phyloP scores from a whole-genome alignment of 352 stramenopile species.

The Globisporangium alternatum region DNA sequence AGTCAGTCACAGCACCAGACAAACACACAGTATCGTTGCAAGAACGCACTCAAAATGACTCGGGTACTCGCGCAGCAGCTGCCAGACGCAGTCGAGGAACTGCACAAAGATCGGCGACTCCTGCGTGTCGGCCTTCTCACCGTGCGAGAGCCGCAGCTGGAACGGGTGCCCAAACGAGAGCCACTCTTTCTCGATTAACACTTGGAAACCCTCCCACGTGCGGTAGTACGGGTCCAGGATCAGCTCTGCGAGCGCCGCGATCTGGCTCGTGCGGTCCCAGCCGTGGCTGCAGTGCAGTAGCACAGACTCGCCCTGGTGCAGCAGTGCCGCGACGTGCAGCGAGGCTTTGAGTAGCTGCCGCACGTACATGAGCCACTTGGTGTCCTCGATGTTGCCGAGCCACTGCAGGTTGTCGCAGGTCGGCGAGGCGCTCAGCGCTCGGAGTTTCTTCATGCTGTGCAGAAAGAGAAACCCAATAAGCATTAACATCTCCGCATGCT shows the following conservation, averaged over 20 bases:
- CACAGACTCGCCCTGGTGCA: conserved; percentile 86
- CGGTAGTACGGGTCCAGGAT: conserved; percentile 79
- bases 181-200: conserved; percentile 86
- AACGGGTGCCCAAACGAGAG: conserved; percentile 81
- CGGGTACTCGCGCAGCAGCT: conserved; percentile 91
- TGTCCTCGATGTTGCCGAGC: conserved; percentile 92
- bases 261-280: conserved; percentile 91
- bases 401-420: conserved; percentile 92
- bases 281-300: conserved; percentile 84
- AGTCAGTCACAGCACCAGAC: too few relatives aligned
- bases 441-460: conserved; percentile 73
- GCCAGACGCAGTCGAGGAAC: conserved; percentile 81
- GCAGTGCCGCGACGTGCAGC: conserved; percentile 88
- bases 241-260: conserved; percentile 64
- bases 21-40: neutral
- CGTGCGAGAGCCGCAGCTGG: conserved; percentile 71
- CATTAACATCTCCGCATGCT: neutral
- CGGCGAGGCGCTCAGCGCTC: conserved; percentile 66
- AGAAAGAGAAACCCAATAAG: neutral
- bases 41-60: conserved; percentile 91
- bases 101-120: conserved; percentile 86
- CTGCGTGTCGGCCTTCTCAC: conserved; percentile 75
- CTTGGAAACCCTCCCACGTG: conserved; percentile 73
- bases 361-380: conserved; percentile 96
- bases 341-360: conserved; percentile 92